Evolutionary conservation across 1,139 yeast genomes (phyloP).

Genomic region (Keqinozyma sinolaborantium): DNA sequence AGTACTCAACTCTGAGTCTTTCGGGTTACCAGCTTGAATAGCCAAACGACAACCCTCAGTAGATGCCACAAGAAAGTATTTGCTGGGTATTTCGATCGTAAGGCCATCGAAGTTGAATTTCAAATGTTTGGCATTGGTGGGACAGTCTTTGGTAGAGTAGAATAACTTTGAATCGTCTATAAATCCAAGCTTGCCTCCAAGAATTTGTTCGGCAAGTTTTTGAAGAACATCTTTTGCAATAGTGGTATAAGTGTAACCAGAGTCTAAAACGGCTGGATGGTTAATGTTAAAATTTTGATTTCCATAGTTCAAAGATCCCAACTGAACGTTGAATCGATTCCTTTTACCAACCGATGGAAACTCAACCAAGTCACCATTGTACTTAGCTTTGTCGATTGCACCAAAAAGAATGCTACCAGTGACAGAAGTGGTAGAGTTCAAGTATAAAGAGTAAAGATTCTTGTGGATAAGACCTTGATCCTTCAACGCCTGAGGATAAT

Average conservation of each 20-base stretch:
- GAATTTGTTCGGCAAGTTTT: conserved; percentile 4
- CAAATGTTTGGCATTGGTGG: neutral
- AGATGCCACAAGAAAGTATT: no score
- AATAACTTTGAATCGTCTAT: no score
- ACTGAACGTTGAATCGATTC: conserved; percentile 17
- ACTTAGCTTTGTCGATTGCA: conserved; percentile 54
- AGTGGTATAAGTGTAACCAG: conserved; percentile 37
- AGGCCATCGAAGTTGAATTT: conserved; percentile 27
- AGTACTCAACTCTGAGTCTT: conserved; percentile 16
- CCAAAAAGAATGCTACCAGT: conserved; percentile 54
- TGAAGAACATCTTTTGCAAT: conserved; percentile 18
- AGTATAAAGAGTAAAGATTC: conserved; percentile 52
- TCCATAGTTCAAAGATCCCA: conserved; percentile 14
- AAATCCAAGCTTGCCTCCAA: conserved; percentile 7
- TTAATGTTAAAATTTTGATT: conserved; percentile 11
- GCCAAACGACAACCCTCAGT: no score
- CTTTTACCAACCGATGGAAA: conserved; percentile 16
- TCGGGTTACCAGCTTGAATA: conserved; percentile 6
- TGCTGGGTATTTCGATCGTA: conserved; percentile 27
- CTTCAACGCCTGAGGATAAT: conserved; percentile 25
- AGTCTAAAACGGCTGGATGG: conserved; percentile 29
- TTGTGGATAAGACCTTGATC: conserved; percentile 44
- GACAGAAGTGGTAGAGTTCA: conserved; percentile 37
- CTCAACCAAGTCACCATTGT: conserved; percentile 36
- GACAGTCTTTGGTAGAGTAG: no score